A percentile compares a stretch with the other conserved stretches of the same genome.
phyloP scores from a whole-genome alignment of 148 eudicot species.

The Chenopodium berlandieri region DNA sequence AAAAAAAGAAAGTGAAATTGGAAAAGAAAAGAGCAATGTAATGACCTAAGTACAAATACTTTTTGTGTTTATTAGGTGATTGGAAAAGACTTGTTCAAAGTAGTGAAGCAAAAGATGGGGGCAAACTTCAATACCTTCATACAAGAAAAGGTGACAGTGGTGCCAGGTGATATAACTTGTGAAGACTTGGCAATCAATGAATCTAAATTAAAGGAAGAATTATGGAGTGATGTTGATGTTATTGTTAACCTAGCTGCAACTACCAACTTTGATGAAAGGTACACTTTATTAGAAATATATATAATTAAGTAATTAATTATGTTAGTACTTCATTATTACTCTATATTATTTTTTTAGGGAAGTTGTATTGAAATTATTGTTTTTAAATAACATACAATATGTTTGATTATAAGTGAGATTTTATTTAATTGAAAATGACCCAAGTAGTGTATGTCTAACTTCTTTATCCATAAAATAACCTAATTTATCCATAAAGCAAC shows the following conservation, averaged over 20 bases:
- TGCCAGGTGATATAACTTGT: slow-evolving; percentile 53
- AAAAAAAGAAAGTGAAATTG: not conserved
- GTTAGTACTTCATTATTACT: no score
- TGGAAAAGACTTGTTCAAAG: slow-evolving; percentile 58
- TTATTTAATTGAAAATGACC: not conserved
- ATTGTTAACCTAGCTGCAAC: slow-evolving; percentile 69
- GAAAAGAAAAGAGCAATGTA: not conserved
- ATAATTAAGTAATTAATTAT: no score
- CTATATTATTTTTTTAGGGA: no score
- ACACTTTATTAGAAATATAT: not conserved
- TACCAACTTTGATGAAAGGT: slow-evolving; percentile 74
- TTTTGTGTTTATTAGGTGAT: slow-evolving; percentile 39
- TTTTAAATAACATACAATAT: not conserved
- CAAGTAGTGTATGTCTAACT: not conserved
- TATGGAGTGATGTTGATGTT: slow-evolving; percentile 48
- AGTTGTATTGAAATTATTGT: no score
- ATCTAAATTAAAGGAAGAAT: slow-evolving; percentile 31
- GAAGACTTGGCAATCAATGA: slow-evolving; percentile 56
- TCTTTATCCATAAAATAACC: not conserved
- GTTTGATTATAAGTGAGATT: not conserved
- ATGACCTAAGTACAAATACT: not conserved
- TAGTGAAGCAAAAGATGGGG: slow-evolving; percentile 50
- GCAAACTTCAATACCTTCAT: slow-evolving; percentile 39
- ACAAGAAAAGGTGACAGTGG: slow-evolving; percentile 47
- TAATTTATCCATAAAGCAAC: no score